phyloP scores from a whole-genome alignment of 2,329 filamentous ascomycete genomes.

The Colletotrichum eremochloae region DNA sequence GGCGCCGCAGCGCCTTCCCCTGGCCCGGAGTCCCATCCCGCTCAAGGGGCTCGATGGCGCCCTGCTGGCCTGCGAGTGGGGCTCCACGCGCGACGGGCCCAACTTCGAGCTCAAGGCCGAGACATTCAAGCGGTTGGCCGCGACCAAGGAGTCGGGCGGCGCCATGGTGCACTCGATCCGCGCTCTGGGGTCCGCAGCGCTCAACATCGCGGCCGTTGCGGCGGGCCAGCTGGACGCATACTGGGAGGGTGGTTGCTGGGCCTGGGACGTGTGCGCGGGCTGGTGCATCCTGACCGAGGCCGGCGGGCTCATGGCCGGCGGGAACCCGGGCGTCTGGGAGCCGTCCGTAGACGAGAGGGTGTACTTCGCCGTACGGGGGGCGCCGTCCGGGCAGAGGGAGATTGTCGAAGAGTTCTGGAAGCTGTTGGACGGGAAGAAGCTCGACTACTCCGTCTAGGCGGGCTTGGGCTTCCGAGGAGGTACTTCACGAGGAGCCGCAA shows the following conservation, averaged over 20 bases:
- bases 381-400: constrained; percentile 70
- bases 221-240: constrained; percentile 79
- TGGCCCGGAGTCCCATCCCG: constrained; percentile 63
- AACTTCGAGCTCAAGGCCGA: constrained; percentile 79
- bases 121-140: constrained; percentile 73
- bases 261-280: constrained; percentile 87
- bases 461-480: too few relatives aligned
- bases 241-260: constrained; percentile 88
- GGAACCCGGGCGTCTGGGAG: constrained; percentile 81
- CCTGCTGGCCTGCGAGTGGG: constrained; percentile 81
- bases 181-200: constrained; percentile 78
- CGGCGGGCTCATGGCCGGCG: constrained; percentile 78
- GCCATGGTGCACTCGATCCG: constrained; percentile 83
- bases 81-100: constrained; percentile 73
- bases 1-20: constrained; percentile 55
- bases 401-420: constrained; percentile 75
- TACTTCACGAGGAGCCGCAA: neutral
- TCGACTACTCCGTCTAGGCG: constrained; percentile 58
- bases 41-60: constrained; percentile 72
- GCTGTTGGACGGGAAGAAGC: constrained; percentile 66
- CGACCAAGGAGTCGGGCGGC: constrained; percentile 71
- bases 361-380: constrained; percentile 74
- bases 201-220: constrained; percentile 81
- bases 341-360: constrained; percentile 69
- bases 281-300: constrained; percentile 84